Base-by-base conservation (phyloP, 2,329 filamentous ascomycete species). In the Verruconis gallopava region DNA sequence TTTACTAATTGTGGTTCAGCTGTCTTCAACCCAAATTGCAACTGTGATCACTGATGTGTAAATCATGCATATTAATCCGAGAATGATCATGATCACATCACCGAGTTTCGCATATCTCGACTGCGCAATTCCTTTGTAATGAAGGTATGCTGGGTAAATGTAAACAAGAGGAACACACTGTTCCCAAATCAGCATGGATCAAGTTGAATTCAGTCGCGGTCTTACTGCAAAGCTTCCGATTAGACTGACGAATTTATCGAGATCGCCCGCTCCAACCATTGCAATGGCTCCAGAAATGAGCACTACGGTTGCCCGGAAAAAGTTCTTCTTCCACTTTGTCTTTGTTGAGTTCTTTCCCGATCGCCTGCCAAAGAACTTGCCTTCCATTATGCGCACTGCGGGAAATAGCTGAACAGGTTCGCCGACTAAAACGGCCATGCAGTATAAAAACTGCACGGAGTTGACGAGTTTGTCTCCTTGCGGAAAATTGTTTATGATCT, bases 311-410 rank as follows among this genome's bases (percentile, higher is more conserved):
- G 73, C 68, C 17, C 80, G 67, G 50, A 85, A 73, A 1, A 59
- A 68, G 50, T 85, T 85, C 69, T 85, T 85, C 61, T 77, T 77
- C 81, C 81, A 85, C 56, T 85, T 85, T 47, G 77, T 80, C 28
- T 67, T 61, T 22, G 64, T 56, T 46, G 71, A 73, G 51, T 72
- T 73, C 62, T 81, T 84, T 22, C 81, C 81, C 0, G 78, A 81
- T 9, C 63, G 56, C 44, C 72, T 66, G n/a, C 76, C 77, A 45
- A 85, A 83, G 13, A 84, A 54, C 35, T 67, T 71, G 15, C 72
- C 73, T 59, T 85, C 81, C 40, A 84, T 66, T 53, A 84, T 85
- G 49, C 80, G 73, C 40, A 81, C 66, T 5, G 80, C 78, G 0
- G 81, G 81, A 62, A 84, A 85, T 36, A 85, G 68, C 58, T 85